Conservation (phyloP, 2,329 filamentous ascomycete species). For the Clarireedia paspali region DNA sequence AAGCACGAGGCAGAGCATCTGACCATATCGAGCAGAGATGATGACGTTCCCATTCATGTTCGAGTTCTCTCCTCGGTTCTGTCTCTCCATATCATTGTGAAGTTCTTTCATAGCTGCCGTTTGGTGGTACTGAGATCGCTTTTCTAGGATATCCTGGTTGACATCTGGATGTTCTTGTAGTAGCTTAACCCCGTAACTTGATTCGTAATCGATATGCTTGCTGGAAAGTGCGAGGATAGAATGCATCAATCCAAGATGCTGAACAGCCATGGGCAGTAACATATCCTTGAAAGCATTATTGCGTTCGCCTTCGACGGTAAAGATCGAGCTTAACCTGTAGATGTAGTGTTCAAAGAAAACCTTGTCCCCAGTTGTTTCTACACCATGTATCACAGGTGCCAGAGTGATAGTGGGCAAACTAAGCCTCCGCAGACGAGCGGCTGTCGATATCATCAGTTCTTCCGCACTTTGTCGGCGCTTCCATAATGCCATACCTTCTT, state of each 20-base stretch:
- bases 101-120: constrained; percentile 47
- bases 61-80: constrained; percentile 32
- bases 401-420: constrained; percentile 47
- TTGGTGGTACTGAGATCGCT: constrained; percentile 49
- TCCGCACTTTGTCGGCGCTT: constrained; percentile 17
- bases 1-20: constrained; percentile 55
- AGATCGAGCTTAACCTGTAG: constrained; percentile 66
- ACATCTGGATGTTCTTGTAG: constrained; percentile 43
- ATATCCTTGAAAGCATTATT: constrained; percentile 83
- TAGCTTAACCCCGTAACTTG: constrained; percentile 47
- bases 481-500: constrained; percentile 47
- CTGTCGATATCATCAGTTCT: constrained; percentile 31
- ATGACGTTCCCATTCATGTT: constrained; percentile 30
- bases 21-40: constrained; percentile 49
- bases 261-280: constrained; percentile 71
- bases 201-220: constrained; percentile 60
- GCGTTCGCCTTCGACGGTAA: constrained; percentile 70
- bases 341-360: constrained; percentile 81
- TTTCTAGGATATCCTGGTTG: constrained; percentile 38
- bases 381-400: constrained; percentile 66
- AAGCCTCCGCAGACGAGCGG: constrained; percentile 39
- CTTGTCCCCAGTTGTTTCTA: constrained; percentile 73
- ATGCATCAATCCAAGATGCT: constrained; percentile 81
- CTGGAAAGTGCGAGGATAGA: constrained; percentile 78
- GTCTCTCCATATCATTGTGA: constrained; percentile 35